These are phyloP conservation scores for Oryza coarctata DNA, from an alignment of 176 grass and related monocot species.

Conservation along the genomic window DNA sequence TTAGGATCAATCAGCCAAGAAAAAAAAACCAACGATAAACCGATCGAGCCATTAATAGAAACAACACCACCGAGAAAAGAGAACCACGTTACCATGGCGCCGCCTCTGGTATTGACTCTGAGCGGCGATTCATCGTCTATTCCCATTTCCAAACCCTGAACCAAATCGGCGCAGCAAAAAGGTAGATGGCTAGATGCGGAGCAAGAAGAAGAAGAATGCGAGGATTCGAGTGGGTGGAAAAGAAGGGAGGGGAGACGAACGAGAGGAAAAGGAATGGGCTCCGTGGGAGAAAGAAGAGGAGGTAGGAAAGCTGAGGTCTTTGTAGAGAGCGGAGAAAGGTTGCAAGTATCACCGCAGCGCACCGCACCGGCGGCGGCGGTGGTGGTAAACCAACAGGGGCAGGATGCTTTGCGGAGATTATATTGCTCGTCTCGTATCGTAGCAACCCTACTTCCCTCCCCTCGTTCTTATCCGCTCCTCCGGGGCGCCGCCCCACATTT, in stretches of 20 bases:
- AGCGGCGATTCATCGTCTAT: slow-evolving; percentile 62
- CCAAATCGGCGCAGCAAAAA: neutral
- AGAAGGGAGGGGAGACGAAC: neutral
- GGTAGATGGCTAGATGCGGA: too few relatives aligned
- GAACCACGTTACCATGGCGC: slow-evolving; percentile 41
- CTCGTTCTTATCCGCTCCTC: slow-evolving; percentile 53
- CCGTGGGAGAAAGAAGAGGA: slow-evolving; percentile 31
- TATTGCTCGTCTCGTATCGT: slow-evolving; percentile 21
- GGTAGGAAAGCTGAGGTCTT: slow-evolving; percentile 40
- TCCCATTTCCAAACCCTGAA: slow-evolving; percentile 43
- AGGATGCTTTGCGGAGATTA: slow-evolving; percentile 20
- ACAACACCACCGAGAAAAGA: neutral
- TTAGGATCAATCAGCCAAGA: neutral
- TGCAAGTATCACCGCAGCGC: slow-evolving; percentile 33
- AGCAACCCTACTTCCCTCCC: neutral
- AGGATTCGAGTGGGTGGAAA: neutral
- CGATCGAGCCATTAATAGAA: neutral
- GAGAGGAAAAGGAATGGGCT: neutral
- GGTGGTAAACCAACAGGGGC: slow-evolving; percentile 14
- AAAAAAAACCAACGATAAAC: neutral
- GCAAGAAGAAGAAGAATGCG: neutral
- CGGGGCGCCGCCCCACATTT: neutral
- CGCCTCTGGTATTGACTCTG: slow-evolving; percentile 51
- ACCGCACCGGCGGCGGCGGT: neutral
- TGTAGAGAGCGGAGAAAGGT: slow-evolving; percentile 50